Percentiles rank a stretch among this genome's conserved stretches.
These are phyloP conservation scores for Mycosphaerella sp. DNA, from an alignment of 2,329 filamentous ascomycete species.

Conservation along the genomic window DNA sequence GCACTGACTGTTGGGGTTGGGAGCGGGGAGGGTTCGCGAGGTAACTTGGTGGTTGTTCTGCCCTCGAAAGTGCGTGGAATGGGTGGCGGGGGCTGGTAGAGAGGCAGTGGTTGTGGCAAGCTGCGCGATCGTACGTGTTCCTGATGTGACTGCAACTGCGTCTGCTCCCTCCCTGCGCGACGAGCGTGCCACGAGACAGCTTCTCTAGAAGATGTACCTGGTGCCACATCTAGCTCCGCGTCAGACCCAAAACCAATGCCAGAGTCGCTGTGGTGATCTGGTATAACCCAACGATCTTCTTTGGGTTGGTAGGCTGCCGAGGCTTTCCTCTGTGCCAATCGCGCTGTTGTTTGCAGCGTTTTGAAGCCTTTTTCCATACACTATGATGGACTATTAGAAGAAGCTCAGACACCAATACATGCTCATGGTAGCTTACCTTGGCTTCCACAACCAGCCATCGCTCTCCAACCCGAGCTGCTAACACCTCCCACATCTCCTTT, in stretches of 20 bases:
- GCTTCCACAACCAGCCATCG: constrained; percentile 65
- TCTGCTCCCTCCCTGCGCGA: constrained; percentile 4
- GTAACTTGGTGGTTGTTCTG: constrained; percentile 16
- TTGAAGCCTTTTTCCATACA: constrained; percentile 80
- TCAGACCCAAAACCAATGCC: constrained; percentile 54
- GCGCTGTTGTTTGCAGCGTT: constrained; percentile 65
- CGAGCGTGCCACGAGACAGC: constrained; percentile 27
- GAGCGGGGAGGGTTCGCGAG: constrained; percentile 8
- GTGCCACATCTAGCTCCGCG: constrained; percentile 37
- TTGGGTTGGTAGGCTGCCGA: constrained; percentile 41
- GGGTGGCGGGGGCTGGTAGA: constrained; percentile 33
- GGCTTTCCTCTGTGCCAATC: constrained; percentile 58
- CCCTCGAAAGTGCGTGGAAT: constrained; percentile 19
- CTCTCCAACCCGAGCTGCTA: constrained; percentile 57
- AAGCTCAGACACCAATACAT: constrained; percentile 31
- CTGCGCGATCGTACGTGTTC: constrained; percentile 31
- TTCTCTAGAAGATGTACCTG: constrained; percentile 18
- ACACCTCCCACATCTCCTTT: constrained; percentile 71
- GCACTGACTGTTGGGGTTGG: constrained; percentile 1
- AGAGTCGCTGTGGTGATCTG: constrained; percentile 56
- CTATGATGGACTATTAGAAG: constrained; percentile 40
- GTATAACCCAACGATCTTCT: constrained; percentile 35
- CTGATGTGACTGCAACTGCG: constrained; percentile 14
- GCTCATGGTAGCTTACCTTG: constrained; percentile 56
- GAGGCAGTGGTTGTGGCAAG: constrained; percentile 30